A percentile compares a stretch with the other conserved stretches of the same genome.
These are phyloP conservation scores for Paecilomyces sp. DNA, from an alignment of 2,329 filamentous ascomycete species.

Conservation along the genomic window DNA sequence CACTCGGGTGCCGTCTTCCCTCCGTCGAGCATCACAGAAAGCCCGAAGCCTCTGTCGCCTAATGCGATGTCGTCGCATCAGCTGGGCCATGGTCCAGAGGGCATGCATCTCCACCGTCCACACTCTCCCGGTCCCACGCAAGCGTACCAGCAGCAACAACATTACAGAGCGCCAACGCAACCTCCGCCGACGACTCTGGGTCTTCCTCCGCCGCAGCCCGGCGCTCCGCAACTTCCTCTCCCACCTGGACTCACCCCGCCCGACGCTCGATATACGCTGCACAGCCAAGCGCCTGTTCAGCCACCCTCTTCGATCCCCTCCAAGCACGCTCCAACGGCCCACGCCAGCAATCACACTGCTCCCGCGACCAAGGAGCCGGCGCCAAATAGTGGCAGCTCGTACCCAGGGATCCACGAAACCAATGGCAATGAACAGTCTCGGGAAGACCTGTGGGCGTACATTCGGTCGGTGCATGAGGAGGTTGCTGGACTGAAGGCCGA, in stretches of 20 bases:
- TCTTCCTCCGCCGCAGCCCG: slow-evolving; percentile 31
- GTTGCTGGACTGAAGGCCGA: slow-evolving; percentile 34
- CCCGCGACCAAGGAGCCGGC: slow-evolving; percentile 18
- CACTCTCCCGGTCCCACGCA: slow-evolving; percentile 37
- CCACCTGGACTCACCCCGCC: slow-evolving; percentile 35
- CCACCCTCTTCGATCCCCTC: slow-evolving; percentile 22
- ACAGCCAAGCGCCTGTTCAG: slow-evolving; percentile 28
- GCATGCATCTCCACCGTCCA: slow-evolving; percentile 30
- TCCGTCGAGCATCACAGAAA: slow-evolving; percentile 72
- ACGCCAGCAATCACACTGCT: slow-evolving; percentile 26
- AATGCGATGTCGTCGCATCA: slow-evolving; percentile 33
- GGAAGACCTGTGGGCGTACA: slow-evolving; percentile 38
- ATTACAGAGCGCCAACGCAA: slow-evolving; percentile 15
- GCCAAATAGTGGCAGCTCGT: slow-evolving; percentile 11
- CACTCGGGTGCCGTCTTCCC: slow-evolving; percentile 56
- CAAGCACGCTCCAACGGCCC: slow-evolving; percentile 28
- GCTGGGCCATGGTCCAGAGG: slow-evolving; percentile 27
- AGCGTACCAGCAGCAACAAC: slow-evolving; percentile 30
- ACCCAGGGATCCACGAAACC: slow-evolving; percentile 12
- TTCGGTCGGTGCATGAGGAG: slow-evolving; percentile 36
- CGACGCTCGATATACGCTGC: slow-evolving; percentile 37
- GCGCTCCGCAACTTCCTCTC: slow-evolving; percentile 36
- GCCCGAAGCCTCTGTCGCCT: slow-evolving; percentile 68
- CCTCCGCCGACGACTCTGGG: slow-evolving; percentile 15
- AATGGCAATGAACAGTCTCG: slow-evolving; percentile 20